Conservation (phyloP, 768 basidiomycete genomes). For the Rossbeevera mucosa region DNA sequence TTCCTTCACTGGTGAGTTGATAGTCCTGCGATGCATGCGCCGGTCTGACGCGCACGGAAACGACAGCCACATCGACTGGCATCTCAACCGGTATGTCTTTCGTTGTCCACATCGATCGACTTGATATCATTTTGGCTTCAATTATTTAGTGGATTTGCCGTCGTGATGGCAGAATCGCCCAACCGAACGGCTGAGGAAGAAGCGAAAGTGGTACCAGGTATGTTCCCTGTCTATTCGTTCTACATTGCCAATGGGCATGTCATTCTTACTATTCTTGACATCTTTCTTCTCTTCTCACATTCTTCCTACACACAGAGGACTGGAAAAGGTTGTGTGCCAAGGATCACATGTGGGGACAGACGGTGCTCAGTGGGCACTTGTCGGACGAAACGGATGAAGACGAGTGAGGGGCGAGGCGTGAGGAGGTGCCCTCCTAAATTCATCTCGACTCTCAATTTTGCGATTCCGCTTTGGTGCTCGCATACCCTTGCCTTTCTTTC, state of each 20-base stretch:
- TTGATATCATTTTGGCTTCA: background rate
- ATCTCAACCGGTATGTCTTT: conserved; percentile 21
- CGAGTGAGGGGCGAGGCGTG: no score
- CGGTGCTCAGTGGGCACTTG: background rate
- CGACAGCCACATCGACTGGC: conserved; percentile 30
- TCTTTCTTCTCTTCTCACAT: conserved; percentile 5
- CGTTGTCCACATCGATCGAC: background rate
- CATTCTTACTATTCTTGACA: background rate
- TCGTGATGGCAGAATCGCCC: conserved; percentile 27
- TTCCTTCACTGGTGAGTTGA: conserved; percentile 40
- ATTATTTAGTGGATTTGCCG: conserved; percentile 26
- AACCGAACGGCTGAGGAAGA: conserved; percentile 5
- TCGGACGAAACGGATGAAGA: background rate
- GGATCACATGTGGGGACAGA: background rate
- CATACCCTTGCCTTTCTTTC: background rate
- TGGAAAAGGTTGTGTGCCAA: conserved; percentile 19
- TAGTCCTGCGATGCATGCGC: background rate
- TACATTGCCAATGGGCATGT: background rate
- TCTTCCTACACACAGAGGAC: conserved; percentile 8
- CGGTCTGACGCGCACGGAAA: background rate
- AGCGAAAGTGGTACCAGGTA: conserved; percentile 18
- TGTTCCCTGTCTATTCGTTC: background rate
- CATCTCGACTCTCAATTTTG: background rate
- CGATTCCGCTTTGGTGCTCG: background rate
- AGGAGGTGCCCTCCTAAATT: background rate